Evolutionary conservation across 2,329 filamentous ascomycete species (phyloP).

Genomic region (Dendrostoma leiphaemia): DNA sequence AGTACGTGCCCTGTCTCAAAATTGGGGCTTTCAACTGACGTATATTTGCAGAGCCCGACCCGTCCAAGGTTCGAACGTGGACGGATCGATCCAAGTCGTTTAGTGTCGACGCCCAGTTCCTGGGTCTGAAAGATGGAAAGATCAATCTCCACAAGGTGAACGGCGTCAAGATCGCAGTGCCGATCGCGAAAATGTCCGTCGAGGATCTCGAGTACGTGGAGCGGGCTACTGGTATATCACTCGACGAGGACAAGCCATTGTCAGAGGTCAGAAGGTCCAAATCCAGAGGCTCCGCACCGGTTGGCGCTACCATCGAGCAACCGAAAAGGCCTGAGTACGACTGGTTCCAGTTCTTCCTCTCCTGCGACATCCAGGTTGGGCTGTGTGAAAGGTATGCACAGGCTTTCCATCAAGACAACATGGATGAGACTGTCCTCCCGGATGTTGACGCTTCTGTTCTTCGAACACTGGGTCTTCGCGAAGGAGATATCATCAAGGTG

Average conservation of each 20-base stretch:
- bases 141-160: constrained; percentile 98
- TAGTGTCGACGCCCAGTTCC: constrained; percentile 94
- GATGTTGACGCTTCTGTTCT: constrained; percentile 84
- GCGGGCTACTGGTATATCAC: constrained; percentile 76
- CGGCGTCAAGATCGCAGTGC: constrained; percentile 96
- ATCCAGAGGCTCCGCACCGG: constrained; percentile 35
- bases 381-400: constrained; percentile 93
- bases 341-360: constrained; percentile 98
- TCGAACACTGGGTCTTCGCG: constrained; percentile 86
- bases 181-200: constrained; percentile 90
- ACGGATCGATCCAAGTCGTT: constrained; percentile 94
- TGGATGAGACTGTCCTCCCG: constrained; percentile 89
- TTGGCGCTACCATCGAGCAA: constrained; percentile 63
- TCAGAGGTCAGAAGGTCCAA: constrained; percentile 71
- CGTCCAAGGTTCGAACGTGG: constrained; percentile 83
- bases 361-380: constrained; percentile 86
- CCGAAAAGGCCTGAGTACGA: constrained; percentile 76
- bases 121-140: constrained; percentile 91
- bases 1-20: constrained; percentile 55
- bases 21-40: background rate
- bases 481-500: constrained; percentile 94
- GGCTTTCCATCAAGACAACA: constrained; percentile 85
- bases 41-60: constrained; percentile 69
- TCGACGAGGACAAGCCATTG: constrained; percentile 92
- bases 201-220: constrained; percentile 96